A percentile compares a stretch with the other conserved stretches of the same genome.
These are phyloP conservation scores for Penicillium roqueforti DNA, from an alignment of 495 filamentous ascomycete genomes.

Conservation along the genomic window DNA sequence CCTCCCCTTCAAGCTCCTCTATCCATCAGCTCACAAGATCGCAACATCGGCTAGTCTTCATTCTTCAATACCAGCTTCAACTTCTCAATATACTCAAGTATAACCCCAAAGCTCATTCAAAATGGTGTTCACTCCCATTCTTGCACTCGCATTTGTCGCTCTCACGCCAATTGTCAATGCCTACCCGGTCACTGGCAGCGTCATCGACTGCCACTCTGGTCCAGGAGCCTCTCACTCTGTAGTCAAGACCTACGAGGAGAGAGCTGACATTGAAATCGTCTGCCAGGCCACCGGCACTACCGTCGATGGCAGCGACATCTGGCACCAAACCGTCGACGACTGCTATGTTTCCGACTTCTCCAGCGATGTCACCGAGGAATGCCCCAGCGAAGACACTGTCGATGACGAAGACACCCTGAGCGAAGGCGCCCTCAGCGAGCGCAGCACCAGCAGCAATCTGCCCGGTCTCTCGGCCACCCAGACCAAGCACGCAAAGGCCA, in stretches of 20 bases:
- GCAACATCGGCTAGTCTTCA: not conserved
- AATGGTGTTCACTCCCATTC: constrained; percentile 10
- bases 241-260: constrained; percentile 15
- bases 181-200: constrained; percentile 10
- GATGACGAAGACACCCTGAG: too few relatives aligned
- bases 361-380: constrained; percentile 6
- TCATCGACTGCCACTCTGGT: constrained; percentile 17
- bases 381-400: too few relatives aligned
- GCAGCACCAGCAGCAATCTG: constrained; percentile 7
- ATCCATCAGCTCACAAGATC: not conserved
- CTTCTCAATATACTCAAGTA: not conserved
- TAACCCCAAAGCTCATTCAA: not conserved
- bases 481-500: constrained; percentile 16
- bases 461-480: constrained; percentile 16
- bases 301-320: constrained; percentile 14
- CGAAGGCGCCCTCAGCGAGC: not conserved
- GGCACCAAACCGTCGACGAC: constrained; percentile 18
- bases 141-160: constrained; percentile 9
- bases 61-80: not conserved
- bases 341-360: constrained; percentile 20
- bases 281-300: constrained; percentile 16
- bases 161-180: constrained; percentile 10
- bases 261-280: constrained; percentile 10
- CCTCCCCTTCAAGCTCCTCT: not conserved
- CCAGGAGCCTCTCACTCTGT: constrained; percentile 16